Evolutionary conservation across 129 eudicot genomes (phyloP).

Genomic region (Kitagawia praeruptora): DNA sequence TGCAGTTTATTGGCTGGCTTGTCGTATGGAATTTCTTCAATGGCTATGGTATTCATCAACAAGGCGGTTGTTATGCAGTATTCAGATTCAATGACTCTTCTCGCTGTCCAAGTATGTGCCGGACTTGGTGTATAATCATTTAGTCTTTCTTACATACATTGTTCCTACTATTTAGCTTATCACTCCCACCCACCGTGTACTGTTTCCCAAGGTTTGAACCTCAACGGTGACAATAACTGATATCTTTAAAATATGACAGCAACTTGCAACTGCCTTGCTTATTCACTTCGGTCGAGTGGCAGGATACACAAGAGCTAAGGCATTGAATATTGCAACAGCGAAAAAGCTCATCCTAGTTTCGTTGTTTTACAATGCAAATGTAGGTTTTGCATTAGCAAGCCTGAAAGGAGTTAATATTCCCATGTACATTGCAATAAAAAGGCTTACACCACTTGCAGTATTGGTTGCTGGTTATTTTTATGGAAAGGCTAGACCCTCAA

Average conservation of each 20-base stretch:
- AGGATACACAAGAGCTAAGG: conserved; percentile 84
- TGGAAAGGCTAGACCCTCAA: conserved; percentile 75
- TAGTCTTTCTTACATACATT: neutral
- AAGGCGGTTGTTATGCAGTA: conserved; percentile 91
- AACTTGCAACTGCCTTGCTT: conserved; percentile 79
- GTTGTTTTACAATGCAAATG: conserved; percentile 87
- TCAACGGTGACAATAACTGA: neutral
- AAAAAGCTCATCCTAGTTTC: conserved; percentile 77
- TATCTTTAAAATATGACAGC: conserved; percentile 38
- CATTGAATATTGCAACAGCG: conserved; percentile 60
- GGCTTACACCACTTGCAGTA: conserved; percentile 93
- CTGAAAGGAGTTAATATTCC: conserved; percentile 99
- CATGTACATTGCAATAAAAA: conserved; percentile 93
- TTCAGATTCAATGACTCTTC: conserved; percentile 88
- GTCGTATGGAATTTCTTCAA: conserved; percentile 87
- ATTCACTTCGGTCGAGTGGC: conserved; percentile 67
- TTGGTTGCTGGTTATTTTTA: conserved; percentile 72
- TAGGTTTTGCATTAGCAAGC: conserved; percentile 95
- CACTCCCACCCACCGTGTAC: neutral
- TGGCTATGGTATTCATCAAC: conserved; percentile 98
- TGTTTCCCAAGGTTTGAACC: neutral
- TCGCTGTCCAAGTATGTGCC: conserved; percentile 62
- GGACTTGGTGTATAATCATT: neutral
- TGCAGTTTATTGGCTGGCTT: conserved; percentile 79
- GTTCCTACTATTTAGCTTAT: neutral